phyloP scores from a whole-genome alignment of 805 yeast species.

The Candida manassasensis region DNA sequence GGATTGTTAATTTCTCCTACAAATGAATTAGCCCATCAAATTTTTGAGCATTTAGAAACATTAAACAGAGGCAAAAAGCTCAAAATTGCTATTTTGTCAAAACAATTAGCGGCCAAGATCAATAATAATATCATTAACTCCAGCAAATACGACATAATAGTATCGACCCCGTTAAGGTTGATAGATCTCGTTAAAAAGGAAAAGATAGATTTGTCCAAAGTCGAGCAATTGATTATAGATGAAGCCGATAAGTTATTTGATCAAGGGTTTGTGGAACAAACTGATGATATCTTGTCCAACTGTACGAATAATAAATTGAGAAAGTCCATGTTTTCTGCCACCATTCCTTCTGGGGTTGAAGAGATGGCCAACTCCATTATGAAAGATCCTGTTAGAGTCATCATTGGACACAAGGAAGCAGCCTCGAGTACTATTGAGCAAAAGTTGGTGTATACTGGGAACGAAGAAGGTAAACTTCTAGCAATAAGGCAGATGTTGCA shows the following conservation, averaged over 20 bases:
- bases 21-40: conserved; percentile 87
- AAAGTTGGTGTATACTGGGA: conserved; percentile 79
- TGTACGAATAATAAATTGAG: conserved; percentile 50
- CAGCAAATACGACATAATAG: conserved; percentile 70
- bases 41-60: conserved; percentile 59
- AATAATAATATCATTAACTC: conserved; percentile 54
- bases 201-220: conserved; percentile 53
- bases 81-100: conserved; percentile 61
- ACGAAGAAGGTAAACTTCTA: conserved; percentile 89
- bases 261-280: conserved; percentile 79
- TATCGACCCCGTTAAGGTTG: conserved; percentile 84
- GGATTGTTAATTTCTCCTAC: conserved; percentile 91
- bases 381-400: conserved; percentile 79
- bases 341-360: conserved; percentile 90
- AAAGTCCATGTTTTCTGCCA: conserved; percentile 88
- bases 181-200: conserved; percentile 70
- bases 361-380: conserved; percentile 80
- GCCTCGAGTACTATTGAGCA: conserved; percentile 84
- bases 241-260: conserved; percentile 96
- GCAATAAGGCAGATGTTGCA: conserved; percentile 87
- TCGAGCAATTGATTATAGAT: conserved; percentile 80
- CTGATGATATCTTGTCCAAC: conserved; percentile 72
- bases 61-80: conserved; percentile 55
- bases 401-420: conserved; percentile 91
- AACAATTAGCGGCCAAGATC: conserved; percentile 65